phyloP scores from a whole-genome alignment of 306 rosid genomes.

The Benincasa hispida region DNA sequence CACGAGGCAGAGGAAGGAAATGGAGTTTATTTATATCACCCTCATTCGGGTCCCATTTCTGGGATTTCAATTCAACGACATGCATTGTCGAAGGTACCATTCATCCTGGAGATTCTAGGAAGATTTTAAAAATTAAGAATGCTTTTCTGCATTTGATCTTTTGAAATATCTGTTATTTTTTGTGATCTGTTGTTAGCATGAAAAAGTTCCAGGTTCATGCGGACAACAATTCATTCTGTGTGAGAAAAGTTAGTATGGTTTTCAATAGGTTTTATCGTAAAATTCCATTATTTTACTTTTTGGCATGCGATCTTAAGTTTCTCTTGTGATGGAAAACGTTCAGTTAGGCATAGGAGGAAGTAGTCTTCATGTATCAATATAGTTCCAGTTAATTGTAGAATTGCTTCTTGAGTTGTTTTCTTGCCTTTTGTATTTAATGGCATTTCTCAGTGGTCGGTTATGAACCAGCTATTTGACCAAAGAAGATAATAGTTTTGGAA shows the following conservation, averaged over 20 bases:
- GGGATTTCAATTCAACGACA: slow-evolving; percentile 55
- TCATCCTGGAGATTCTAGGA: background rate
- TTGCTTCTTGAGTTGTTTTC: background rate
- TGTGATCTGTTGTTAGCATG: background rate
- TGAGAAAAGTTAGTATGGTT: background rate
- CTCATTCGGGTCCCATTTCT: slow-evolving; percentile 57
- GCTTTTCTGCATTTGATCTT: background rate
- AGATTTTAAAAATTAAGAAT: background rate
- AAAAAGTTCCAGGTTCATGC: background rate
- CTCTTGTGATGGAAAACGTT: background rate
- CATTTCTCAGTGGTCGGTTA: background rate
- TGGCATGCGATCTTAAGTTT: background rate
- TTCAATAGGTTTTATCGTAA: background rate
- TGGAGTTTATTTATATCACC: slow-evolving; percentile 38
- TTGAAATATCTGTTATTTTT: background rate
- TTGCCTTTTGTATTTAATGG: background rate
- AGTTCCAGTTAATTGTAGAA: background rate
- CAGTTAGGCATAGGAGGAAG: background rate
- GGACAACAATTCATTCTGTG: background rate
- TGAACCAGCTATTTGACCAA: background rate
- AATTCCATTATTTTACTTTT: background rate
- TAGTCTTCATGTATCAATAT: background rate
- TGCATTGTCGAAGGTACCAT: slow-evolving; percentile 53
- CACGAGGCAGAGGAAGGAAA: slow-evolving; percentile 13
- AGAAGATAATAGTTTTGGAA: background rate